A percentile compares a stretch with the other conserved stretches of the same genome.
These are phyloP conservation scores for Trypanosoma scelopori DNA, from an alignment of 208 protist species.

Conservation along the genomic window DNA sequence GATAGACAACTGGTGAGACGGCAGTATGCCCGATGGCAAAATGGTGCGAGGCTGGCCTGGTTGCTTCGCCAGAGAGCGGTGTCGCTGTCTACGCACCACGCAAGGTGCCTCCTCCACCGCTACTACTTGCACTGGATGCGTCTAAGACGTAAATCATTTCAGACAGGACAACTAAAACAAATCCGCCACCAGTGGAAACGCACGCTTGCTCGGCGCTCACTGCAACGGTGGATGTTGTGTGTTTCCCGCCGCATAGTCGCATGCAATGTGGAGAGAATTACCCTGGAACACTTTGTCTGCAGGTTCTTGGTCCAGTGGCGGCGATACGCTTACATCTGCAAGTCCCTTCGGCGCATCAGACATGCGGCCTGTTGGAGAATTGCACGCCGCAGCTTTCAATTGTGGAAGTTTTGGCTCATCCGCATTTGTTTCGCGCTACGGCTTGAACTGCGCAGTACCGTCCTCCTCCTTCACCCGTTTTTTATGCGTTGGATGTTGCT, in stretches of 20 bases:
- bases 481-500: conserved; percentile 32
- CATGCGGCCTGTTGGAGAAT: conserved; percentile 19
- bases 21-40: neutral
- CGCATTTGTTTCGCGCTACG: conserved; percentile 19
- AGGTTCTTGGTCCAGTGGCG: conserved; percentile 29
- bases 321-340: conserved; percentile 15
- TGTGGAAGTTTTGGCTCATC: conserved; percentile 32
- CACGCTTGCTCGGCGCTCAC: conserved; percentile 5
- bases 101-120: neutral
- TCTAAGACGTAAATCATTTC: neutral
- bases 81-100: neutral
- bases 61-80: neutral
- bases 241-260: conserved; percentile 19
- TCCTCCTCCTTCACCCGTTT: conserved; percentile 19
- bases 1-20: neutral
- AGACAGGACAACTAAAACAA: conserved; percentile 4
- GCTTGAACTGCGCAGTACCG: conserved; percentile 19
- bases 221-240: conserved; percentile 39
- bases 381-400: conserved; percentile 19
- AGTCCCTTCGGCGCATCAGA: conserved; percentile 20
- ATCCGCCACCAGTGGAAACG: conserved; percentile 22
- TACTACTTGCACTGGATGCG: conserved; percentile 16
- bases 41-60: neutral
- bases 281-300: conserved; percentile 20
- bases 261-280: conserved; percentile 12